These are phyloP conservation scores for Vararia minispora DNA, from an alignment of 768 basidiomycete genomes.

Conservation along the genomic window DNA sequence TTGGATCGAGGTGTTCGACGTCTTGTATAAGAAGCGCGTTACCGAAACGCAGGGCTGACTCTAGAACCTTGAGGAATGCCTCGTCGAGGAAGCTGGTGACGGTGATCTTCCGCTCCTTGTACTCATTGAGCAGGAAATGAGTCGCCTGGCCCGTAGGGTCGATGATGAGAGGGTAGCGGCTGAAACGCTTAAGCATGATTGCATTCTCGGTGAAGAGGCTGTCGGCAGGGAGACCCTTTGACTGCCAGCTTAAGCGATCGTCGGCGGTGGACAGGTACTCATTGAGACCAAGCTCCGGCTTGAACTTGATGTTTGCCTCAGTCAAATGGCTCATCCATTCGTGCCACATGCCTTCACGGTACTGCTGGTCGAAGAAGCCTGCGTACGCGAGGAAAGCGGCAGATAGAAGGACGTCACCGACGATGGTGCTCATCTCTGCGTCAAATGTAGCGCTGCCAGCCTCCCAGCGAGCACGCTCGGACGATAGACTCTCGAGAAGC, in stretches of 20 bases:
- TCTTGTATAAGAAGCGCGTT: constrained; percentile 97
- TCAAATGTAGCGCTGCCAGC: constrained; percentile 91
- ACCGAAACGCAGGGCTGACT: constrained; percentile 97
- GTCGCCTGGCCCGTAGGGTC: constrained; percentile 98
- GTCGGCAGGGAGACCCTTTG: constrained; percentile 90
- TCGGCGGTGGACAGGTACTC: constrained; percentile 97
- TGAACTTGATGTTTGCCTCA: constrained; percentile 87
- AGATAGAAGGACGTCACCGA: constrained; percentile 91
- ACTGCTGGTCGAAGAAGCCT: constrained; percentile 98
- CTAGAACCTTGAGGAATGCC: constrained; percentile 95
- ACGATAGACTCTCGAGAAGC: constrained; percentile 85
- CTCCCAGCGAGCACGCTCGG: constrained; percentile 93
- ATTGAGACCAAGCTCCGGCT: constrained; percentile 81
- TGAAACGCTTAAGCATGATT: constrained; percentile 98
- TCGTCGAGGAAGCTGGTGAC: constrained; percentile 98
- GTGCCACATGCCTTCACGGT: constrained; percentile 95
- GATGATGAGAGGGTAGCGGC: constrained; percentile 94
- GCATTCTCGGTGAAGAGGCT: constrained; percentile 96
- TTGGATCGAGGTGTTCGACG: constrained; percentile 95
- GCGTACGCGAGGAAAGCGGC: constrained; percentile 95
- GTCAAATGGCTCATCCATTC: constrained; percentile 85
- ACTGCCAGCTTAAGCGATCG: constrained; percentile 91
- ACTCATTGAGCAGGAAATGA: constrained; percentile 86
- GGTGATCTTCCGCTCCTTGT: constrained; percentile 93
- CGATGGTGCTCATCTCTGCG: constrained; percentile 96